Base-by-base conservation (phyloP, 768 basidiomycete species). In the Russula lepida region DNA sequence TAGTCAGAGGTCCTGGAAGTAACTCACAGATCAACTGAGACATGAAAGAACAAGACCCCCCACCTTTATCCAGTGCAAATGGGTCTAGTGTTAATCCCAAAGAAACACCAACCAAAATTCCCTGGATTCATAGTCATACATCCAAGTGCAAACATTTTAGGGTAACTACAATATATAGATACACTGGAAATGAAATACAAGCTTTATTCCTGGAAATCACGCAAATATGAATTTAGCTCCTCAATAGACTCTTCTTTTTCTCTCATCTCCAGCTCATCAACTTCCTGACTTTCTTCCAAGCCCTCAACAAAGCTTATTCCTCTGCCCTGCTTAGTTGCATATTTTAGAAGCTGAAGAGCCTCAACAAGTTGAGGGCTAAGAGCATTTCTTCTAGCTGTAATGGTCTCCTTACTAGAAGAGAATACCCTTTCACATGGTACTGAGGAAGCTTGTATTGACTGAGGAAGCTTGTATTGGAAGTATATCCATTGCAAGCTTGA, bases 111-210 rank as follows among this genome's bases (percentile, higher is more conserved):
- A n/a, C 66, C 21, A 94, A 92, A 76, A 95, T 94, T 68, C 92
- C 92, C 50, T 88, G 92, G 28, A 93, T 95, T 43, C 87, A 90
- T n/a, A 89, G 89, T 69, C 82, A 87, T 35, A 84, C 86, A 2
- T 89, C 91, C 5, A 83, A n/a, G n/a, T n/a, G n/a, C n/a, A n/a
- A n/a, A n/a, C n/a, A n/a, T n/a, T n/a, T n/a, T n/a, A n/a, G n/a
- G n/a, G n/a, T n/a, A n/a, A n/a, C n/a, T n/a, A n/a, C n/a, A n/a
- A n/a, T n/a, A n/a, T n/a, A n/a, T n/a, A n/a, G n/a, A n/a, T n/a
- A n/a, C n/a, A n/a, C n/a, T n/a, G n/a, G n/a, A n/a, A n/a, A n/a
- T n/a, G n/a, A n/a, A n/a, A n/a, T n/a, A n/a, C n/a, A n/a, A n/a
- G n/a, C n/a, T 32, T 39, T 39, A 39, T 6, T 17, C 2, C 39